Base-by-base conservation (phyloP, 1,284 basidiomycete species). In the Ustilago shanxiensis region DNA sequence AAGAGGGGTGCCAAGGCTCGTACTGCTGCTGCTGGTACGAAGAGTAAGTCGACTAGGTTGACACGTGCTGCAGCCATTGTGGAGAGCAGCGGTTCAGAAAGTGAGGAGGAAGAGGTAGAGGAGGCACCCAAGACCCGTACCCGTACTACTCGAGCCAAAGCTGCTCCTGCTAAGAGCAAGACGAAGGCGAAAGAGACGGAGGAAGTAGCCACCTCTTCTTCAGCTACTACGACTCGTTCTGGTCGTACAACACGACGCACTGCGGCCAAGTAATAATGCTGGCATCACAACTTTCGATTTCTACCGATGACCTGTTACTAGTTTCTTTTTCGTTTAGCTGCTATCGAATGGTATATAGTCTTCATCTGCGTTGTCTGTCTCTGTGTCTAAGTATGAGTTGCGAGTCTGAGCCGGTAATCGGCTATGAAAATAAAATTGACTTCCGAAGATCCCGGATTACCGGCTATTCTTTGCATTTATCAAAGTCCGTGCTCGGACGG, bases 161-260 rank as follows among this genome's bases (percentile, higher is more conserved):
- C 66, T 3, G 51, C 67, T n/a, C 18, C 60, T 1, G 2, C 56
- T 18, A 71, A 39, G 47, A 54, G 47, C 22, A 64, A 31, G 24
- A 16, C 45, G 16, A 58, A 45, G 28, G 31, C 31, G 11, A 60
- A 66, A 22, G 37, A 29, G 6, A 24, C 50, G 8, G 60, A 71
- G 33, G 59, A 65, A 1, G 58, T 37, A 1, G 45, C 41, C 1
- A 53, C 47, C 9, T 64, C 55, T 13, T 66, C 63, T 11, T 58
- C 66, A 3, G 49, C 68, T 7, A 52, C 69, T 1, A 72, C 70
- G 2, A 66, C 69, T 28, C 47, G 64, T 6, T 66, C 64, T 0
- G 60, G 70, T 37, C 59, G 70, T 11, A 59, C 64, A 1, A 63
- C 61, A 2, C 16, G 68, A 49, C 54, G 61, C 6, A 39, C 64